Base-by-base conservation (phyloP, 345 rosid genomes). In the Dovyalis caffra region DNA sequence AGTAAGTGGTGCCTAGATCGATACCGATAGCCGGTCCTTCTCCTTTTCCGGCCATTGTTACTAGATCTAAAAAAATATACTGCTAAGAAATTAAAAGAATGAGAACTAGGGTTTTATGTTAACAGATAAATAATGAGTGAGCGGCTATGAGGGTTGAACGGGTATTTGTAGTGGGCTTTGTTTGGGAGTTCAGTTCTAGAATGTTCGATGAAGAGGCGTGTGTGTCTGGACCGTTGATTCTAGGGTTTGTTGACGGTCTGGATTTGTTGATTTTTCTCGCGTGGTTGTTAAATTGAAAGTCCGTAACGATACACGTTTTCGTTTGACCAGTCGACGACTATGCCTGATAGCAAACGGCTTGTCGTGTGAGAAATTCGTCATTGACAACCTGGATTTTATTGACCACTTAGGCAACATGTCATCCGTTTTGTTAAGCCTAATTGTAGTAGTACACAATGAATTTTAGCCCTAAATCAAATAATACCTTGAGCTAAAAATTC, bases 21-120 rank as follows among this genome's bases (percentile, higher is more conserved):
- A 80, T 80, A 4, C 81, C 84, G 29, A 77, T 78, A 12, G 79
- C 81, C 12, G 81, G 81, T 29, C 81, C 81, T 35, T 77, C 80
- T 1, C 75, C 72, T 66, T 77, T 77, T 0, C 80, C 80, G 61
- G 80, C 60, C 80, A 77, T 77, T 65, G 3, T 47, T 0, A 25
- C 26, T 5, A 4, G 3, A 9, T 32, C 8, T 23, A 20, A 70
- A 1, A 26, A 40, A 8, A 28, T n/a, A 14, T 12, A 47, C 73
- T 21, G 29, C 63, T 11, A 8, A n/a, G 1, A 47, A 56, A 56
- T n/a, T 9, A 5, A 20, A 21, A 16, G 2, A 18, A 69, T 2
- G 4, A 21, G 20, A 20, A 26, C 12, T 32, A 70, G 57, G 16
- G 12, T 16, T 14, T n/a, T 10, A 14, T 0, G 7, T 8, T 21